Conservation (phyloP, 768 basidiomycete species). For the Rhizopogon rudus region DNA sequence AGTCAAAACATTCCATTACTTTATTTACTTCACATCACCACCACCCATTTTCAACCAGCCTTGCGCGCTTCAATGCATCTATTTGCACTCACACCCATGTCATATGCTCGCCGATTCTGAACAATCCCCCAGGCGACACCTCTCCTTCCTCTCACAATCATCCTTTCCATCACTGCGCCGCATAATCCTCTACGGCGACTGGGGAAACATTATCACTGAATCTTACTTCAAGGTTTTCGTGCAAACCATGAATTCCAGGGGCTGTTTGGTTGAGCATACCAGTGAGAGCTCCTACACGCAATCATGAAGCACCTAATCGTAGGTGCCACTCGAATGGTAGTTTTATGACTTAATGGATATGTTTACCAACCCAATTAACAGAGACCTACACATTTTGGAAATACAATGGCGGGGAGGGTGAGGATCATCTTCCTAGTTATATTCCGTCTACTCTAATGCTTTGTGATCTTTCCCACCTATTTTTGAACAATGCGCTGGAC, state of each 20-base stretch:
- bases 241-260: constrained; percentile 28
- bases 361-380: background rate
- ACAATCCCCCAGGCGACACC: constrained; percentile 42
- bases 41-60: constrained; percentile 23
- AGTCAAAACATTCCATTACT: constrained; percentile 52
- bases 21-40: constrained; percentile 42
- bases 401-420: background rate
- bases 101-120: constrained; percentile 29
- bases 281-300: background rate
- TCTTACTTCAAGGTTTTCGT: constrained; percentile 30
- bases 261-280: constrained; percentile 23
- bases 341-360: background rate
- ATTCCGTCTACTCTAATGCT: too few relatives aligned
- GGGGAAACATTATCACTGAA: constrained; percentile 36
- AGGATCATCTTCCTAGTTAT: too few relatives aligned
- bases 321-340: background rate
- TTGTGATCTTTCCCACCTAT: background rate
- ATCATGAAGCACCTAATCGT: background rate
- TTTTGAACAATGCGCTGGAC: background rate
- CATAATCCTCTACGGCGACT: constrained; percentile 50
- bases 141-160: constrained; percentile 35
- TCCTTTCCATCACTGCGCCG: constrained; percentile 41
- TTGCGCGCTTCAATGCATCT: constrained; percentile 37
- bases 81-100: constrained; percentile 48
- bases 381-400: background rate